A percentile compares a stretch with the other conserved stretches of the same genome.
phyloP scores from a whole-genome alignment of 1,139 yeast genomes.

The Cylindricascospora bacillispora region DNA sequence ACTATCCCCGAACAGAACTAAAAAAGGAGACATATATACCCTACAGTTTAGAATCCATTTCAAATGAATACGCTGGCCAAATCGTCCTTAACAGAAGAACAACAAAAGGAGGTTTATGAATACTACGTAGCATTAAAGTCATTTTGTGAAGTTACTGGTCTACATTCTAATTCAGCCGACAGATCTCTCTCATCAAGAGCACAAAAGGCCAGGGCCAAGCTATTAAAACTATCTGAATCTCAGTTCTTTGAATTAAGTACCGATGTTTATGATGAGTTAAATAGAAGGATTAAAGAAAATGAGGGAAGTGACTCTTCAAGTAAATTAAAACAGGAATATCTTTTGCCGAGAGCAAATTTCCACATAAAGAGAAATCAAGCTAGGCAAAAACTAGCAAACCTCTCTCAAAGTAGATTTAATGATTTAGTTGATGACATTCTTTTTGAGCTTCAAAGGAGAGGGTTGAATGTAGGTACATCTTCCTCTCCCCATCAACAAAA shows the following conservation, averaged over 20 bases:
- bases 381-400: constrained; percentile 75
- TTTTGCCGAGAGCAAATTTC: constrained; percentile 58
- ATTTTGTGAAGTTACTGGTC: constrained; percentile 14
- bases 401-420: constrained; percentile 71
- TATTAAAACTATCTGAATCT: constrained; percentile 63
- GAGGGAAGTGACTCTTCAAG: constrained; percentile 13
- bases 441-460: constrained; percentile 75
- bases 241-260: constrained; percentile 85
- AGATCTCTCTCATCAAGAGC: constrained; percentile 40
- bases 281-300: constrained; percentile 47
- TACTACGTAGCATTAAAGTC: constrained; percentile 13
- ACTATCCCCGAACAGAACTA: no score
- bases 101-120: constrained; percentile 9
- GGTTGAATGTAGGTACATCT: constrained; percentile 28
- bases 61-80: no score
- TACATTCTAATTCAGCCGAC: constrained; percentile 9
- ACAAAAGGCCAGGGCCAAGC: constrained; percentile 72
- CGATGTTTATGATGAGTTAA: constrained; percentile 84
- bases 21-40: no score
- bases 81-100: no score
- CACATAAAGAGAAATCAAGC: constrained; percentile 96
- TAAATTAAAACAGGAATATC: constrained; percentile 52
- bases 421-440: constrained; percentile 86
- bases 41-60: no score
- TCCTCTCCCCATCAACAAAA: neutral